Evolutionary conservation across 2,329 filamentous ascomycete genomes (phyloP), one percentile per base, ranked within the genome.

Genomic region (Helotiales sp.): DNA sequence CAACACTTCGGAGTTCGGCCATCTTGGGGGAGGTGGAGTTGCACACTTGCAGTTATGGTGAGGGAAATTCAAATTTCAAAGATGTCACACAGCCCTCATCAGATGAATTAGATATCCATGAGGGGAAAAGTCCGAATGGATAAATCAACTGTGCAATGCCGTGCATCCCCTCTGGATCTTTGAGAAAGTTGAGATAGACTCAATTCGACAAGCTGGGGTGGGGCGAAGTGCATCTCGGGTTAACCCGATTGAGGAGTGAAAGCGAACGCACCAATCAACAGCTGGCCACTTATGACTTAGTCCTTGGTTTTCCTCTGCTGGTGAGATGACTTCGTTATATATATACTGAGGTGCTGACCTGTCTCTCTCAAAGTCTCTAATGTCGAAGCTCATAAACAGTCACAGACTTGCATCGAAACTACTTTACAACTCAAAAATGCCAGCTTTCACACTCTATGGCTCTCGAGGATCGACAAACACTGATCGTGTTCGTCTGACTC

Each of bases 401-500:
- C 59, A 68, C 32, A 22, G 62, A 71, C 66, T 77, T 63, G 45
- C 70, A 26, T 78, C 76, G 20, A 77, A 72, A 72, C 40, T 75
- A 55, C 63, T 76, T n/a, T 67, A 74, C 64, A 68, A 34, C 62
- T 77, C 73, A 20, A 81, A 77, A 73, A 82, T 81, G 80, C 77
- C 80, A 58, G 79, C 78, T 58, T 82, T 82, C 68, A 82, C 78
- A 70, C 76, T 82, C 0, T 81, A 81, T 69, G 78, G 78, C 65
- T 72, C 76, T 67, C 79, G 76, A 63, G 78, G 79, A 57, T 81
- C 80, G 67, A 79, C 78, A 52, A 81, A 81, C 72, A 80, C 80
- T 13, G 79, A 82, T 66, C 79, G 80, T 67, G 79, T 82, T 63
- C 79, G 78, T 61, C 72, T 81, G 64, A 80, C 80, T 59, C 79